Evolutionary conservation across 129 eudicot genomes (phyloP), one percentile per base, ranked within the genome.

Genomic region (Sambucus nigra): DNA sequence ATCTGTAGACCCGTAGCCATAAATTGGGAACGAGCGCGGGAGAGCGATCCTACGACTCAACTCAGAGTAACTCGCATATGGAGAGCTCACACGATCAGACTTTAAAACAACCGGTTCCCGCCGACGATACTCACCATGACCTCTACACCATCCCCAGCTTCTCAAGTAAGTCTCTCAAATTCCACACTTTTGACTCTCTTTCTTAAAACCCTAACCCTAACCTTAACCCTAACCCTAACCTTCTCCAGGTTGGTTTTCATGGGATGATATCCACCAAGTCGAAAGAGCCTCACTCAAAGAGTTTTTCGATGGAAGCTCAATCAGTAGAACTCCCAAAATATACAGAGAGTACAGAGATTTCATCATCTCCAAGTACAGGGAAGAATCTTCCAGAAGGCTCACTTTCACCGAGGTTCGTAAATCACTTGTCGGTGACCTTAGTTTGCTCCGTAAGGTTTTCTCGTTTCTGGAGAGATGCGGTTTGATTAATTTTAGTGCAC

Each of bases 341-440:
- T 92, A 92, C 55, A 86, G 80, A 31, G 99, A 92, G 53, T 92
- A 86, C 76, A 68, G 96, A 2, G 99, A 92, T 71, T 86, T 79
- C 73, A 92, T 92, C 16, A 86, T 92, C 28, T 69, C 80, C 10
- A 86, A 82, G 55, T 86, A 59, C 44, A 53, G 99, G 7, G 96
- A 92, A 62, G 83, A 77, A 51, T 94, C 99, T 57, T 67, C 77
- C 19, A 61, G 84, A 61, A 66, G 80, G 62, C 76, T 92, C 22
- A 79, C 86, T 0, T 92, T 92, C 68, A 79, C 99, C 51, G 85
- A 92, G 41, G 79, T 86, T 9, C 73, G 96, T 9, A 86, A 82
- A 57, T 80, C 96, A 7, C 70, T 92, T 19, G 96, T 92, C 1
- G 96, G 99, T 0, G 99, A 92, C 32, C 66, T 82, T 21, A 77